Evolutionary conservation across 2,329 filamentous ascomycete genomes (phyloP).

Genomic region (Xylariomycetidae sp.): DNA sequence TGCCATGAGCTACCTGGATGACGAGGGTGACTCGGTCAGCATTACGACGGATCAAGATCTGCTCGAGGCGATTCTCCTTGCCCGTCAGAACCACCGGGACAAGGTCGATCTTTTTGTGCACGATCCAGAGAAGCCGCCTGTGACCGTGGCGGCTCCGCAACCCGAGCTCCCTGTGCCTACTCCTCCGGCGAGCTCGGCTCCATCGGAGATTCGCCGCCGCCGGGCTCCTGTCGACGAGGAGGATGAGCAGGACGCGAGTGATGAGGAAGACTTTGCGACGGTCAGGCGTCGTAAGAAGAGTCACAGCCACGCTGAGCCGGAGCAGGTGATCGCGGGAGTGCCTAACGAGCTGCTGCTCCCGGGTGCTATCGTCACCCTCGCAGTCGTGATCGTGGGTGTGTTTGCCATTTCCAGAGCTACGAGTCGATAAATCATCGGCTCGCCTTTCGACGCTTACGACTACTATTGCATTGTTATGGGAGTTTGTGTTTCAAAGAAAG

Average conservation of each 20-base stretch:
- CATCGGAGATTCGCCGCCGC: slow-evolving; percentile 44
- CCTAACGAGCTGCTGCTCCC: slow-evolving; percentile 92
- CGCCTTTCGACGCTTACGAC: too few relatives aligned
- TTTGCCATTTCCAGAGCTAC: slow-evolving; percentile 77
- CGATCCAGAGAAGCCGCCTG: slow-evolving; percentile 82
- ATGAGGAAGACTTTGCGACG: slow-evolving; percentile 46
- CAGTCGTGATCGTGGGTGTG: slow-evolving; percentile 88
- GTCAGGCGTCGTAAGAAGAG: slow-evolving; percentile 45
- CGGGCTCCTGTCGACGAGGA: slow-evolving; percentile 33
- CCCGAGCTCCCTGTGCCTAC: slow-evolving; percentile 37
- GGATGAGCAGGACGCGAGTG: slow-evolving; percentile 55
- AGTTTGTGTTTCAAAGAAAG: too few relatives aligned
- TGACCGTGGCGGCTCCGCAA: slow-evolving; percentile 54
- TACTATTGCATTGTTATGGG: too few relatives aligned
- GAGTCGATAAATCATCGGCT: slow-evolving; percentile 46
- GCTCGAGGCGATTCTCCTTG: slow-evolving; percentile 80
- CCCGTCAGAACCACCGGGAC: slow-evolving; percentile 71
- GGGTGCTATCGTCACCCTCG: slow-evolving; percentile 90
- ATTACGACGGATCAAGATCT: slow-evolving; percentile 96
- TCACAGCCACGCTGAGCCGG: slow-evolving; percentile 46
- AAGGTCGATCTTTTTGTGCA: slow-evolving; percentile 98
- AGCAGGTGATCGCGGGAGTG: slow-evolving; percentile 84
- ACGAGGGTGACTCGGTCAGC: slow-evolving; percentile 93
- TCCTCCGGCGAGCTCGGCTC: slow-evolving; percentile 43
- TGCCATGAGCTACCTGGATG: slow-evolving; percentile 91